Conservation (phyloP, 2,329 filamentous ascomycete species). For the Graphilbum ipis-grandicollis region DNA sequence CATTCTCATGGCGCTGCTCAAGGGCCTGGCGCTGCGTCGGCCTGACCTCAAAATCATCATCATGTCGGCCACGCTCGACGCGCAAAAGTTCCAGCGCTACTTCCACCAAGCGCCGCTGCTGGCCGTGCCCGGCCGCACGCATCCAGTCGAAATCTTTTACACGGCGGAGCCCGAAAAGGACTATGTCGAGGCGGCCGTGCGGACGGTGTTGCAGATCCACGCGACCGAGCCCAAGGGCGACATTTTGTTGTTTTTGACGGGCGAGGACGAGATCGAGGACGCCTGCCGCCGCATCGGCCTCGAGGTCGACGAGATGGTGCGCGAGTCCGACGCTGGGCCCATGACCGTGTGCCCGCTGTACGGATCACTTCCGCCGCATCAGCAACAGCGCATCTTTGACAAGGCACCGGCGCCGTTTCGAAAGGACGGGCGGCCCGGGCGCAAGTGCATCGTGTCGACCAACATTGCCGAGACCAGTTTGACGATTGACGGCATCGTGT, state of each 20-base stretch:
- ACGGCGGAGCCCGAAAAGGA: conserved; percentile 91
- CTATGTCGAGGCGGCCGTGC: conserved; percentile 87
- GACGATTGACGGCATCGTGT: conserved; percentile 97
- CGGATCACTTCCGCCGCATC: conserved; percentile 75
- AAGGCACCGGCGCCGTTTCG: conserved; percentile 59
- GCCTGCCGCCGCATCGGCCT: conserved; percentile 80
- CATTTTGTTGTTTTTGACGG: conserved; percentile 85
- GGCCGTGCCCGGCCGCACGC: conserved; percentile 84
- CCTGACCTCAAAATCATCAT: conserved; percentile 95
- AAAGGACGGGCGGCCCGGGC: conserved; percentile 67
- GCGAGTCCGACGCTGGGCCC: conserved; percentile 82
- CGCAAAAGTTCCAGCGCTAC: conserved; percentile 94
- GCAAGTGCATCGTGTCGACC: conserved; percentile 86
- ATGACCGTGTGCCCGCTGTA: conserved; percentile 87
- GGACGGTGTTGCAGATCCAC: conserved; percentile 93
- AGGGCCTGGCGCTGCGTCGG: conserved; percentile 68
- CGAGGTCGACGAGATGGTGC: conserved; percentile 78
- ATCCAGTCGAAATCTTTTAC: conserved; percentile 97
- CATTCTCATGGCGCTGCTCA: conserved; percentile 90
- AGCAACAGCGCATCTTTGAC: conserved; percentile 93
- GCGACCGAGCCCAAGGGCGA: conserved; percentile 85
- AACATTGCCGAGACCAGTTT: conserved; percentile 97
- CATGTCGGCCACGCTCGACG: conserved; percentile 96
- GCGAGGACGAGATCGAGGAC: conserved; percentile 97
- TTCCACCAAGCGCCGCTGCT: conserved; percentile 89